Percentiles rank a stretch among this genome's conserved stretches.
Evolutionary conservation across 202 grass and related monocot species (phyloP).

Genomic region (Schoenoplectus triqueter): DNA sequence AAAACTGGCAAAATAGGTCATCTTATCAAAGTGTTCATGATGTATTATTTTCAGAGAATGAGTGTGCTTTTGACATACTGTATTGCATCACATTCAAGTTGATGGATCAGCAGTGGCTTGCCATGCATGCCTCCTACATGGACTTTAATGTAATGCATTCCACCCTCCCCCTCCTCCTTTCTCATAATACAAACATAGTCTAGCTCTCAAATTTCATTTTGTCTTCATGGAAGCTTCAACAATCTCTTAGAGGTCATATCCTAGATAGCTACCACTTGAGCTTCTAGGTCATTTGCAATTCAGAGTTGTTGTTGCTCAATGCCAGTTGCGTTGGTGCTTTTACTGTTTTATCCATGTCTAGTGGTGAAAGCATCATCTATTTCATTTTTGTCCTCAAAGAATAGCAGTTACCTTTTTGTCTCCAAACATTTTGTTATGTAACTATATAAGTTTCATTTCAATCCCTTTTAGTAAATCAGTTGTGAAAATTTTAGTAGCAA

Average conservation of each 20-base stretch:
- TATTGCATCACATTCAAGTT: slow-evolving; percentile 96
- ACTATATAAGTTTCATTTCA: not conserved
- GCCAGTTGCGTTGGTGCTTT: not conserved
- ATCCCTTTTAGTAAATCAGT: not conserved
- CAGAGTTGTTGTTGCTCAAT: slow-evolving; percentile 4
- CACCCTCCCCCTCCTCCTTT: not conserved
- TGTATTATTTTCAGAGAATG: slow-evolving; percentile 63
- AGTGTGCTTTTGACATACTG: slow-evolving; percentile 86
- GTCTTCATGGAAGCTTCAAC: too few relatives aligned
- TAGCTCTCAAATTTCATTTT: too few relatives aligned
- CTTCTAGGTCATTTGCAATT: not conserved
- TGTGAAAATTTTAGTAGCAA: slow-evolving; percentile 20
- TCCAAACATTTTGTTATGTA: not conserved
- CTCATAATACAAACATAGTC: not conserved
- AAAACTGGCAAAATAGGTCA: slow-evolving; percentile 10
- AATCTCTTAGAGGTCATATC: too few relatives aligned
- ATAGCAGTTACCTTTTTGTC: not conserved
- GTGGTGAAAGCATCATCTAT: slow-evolving; percentile 15
- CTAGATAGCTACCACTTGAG: too few relatives aligned
- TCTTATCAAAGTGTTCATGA: slow-evolving; percentile 15
- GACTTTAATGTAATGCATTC: slow-evolving; percentile 82
- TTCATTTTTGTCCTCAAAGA: slow-evolving; percentile 13
- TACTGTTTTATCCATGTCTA: not conserved
- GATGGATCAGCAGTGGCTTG: slow-evolving; percentile 98
- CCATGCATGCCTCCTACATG: slow-evolving; percentile 99